These are phyloP conservation scores for Pseudogymnoascus sp. DNA, from an alignment of 2,329 filamentous ascomycete species.

Conservation along the genomic window DNA sequence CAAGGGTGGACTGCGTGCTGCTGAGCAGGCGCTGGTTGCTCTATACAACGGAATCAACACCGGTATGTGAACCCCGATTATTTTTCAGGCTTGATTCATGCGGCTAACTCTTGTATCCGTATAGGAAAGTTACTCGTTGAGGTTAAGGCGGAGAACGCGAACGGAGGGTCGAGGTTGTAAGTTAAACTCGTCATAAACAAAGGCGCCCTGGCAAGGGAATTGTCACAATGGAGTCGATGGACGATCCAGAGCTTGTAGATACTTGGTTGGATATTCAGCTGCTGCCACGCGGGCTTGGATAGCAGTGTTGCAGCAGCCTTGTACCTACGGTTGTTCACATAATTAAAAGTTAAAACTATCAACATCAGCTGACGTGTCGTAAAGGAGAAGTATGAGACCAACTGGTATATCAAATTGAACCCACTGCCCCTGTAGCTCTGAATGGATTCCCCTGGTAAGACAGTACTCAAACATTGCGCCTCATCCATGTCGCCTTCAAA, in stretches of 20 bases:
- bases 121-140: slow-evolving; percentile 50
- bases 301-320: neutral
- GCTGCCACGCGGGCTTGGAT: neutral
- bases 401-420: neutral
- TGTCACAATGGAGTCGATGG: neutral
- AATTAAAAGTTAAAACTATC: slow-evolving; percentile 1
- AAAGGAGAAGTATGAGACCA: neutral
- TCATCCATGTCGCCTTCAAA: neutral
- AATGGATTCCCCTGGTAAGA: neutral
- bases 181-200: neutral
- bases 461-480: neutral
- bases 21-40: slow-evolving; percentile 56
- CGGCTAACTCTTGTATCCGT: neutral
- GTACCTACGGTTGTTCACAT: neutral
- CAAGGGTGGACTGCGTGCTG: slow-evolving; percentile 58
- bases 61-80: slow-evolving; percentile 38
- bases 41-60: slow-evolving; percentile 66
- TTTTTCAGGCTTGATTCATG: neutral
- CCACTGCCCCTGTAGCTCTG: neutral
- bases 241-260: neutral
- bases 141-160: slow-evolving; percentile 37
- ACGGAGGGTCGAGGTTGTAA: slow-evolving; percentile 30
- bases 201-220: neutral
- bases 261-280: neutral
- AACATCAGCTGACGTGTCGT: neutral